phyloP scores from a whole-genome alignment of 805 yeast species.

The Candida orba region DNA sequence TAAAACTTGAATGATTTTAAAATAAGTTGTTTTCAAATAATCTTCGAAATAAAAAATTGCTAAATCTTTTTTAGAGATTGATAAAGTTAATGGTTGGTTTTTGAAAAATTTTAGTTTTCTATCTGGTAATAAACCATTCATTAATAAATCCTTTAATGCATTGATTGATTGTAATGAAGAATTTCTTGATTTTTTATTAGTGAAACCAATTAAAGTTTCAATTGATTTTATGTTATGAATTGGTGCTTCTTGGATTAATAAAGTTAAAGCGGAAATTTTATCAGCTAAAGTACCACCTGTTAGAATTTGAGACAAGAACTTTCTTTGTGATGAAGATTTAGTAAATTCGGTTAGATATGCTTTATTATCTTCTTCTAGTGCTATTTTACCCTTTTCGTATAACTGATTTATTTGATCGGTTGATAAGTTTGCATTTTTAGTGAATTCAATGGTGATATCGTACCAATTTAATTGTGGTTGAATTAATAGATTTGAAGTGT shows the following conservation, averaged over 20 bases:
- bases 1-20: conserved; percentile 65
- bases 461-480: conserved; percentile 75
- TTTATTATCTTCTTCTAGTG: conserved; percentile 65
- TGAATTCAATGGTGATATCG: conserved; percentile 40
- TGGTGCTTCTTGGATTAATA: conserved; percentile 92
- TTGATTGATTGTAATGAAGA: conserved; percentile 87
- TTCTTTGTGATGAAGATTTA: conserved; percentile 70
- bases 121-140: conserved; percentile 79
- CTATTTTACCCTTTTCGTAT: conserved; percentile 55
- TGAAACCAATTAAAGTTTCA: conserved; percentile 67
- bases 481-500: conserved; percentile 47
- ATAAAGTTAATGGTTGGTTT: conserved; percentile 50
- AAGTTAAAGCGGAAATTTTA: conserved; percentile 90
- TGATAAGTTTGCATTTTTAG: conserved; percentile 23
- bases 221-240: conserved; percentile 79
- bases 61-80: conserved; percentile 47
- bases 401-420: conserved; percentile 55
- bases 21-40: conserved; percentile 68
- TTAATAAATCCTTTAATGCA: conserved; percentile 81
- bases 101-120: conserved; percentile 76
- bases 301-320: conserved; percentile 82
- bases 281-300: conserved; percentile 91
- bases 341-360: conserved; percentile 66
- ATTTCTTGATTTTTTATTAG: conserved; percentile 87
- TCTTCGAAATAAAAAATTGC: conserved; percentile 85